Evolutionary conservation across 2,329 filamentous ascomycete genomes (phyloP).

Genomic region (Boeremia lycopersici): DNA sequence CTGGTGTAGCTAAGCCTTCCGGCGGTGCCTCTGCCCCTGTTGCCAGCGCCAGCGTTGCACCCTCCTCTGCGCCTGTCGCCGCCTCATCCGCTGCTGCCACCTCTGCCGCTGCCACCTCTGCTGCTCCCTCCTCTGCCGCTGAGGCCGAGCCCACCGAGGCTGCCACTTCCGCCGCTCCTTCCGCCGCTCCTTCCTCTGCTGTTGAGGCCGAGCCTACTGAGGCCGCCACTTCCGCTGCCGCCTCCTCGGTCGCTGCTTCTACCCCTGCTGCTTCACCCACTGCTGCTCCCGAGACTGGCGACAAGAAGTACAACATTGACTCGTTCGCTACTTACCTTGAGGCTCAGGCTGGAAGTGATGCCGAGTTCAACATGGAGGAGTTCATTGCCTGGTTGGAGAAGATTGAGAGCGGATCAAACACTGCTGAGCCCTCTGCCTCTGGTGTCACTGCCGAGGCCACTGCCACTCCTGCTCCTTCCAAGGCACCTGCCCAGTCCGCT

Average conservation of each 20-base stretch:
- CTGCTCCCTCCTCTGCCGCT: constrained; percentile 4
- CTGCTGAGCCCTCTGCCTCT: constrained; percentile 11
- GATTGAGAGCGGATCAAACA: constrained; percentile 12
- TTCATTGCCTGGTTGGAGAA: constrained; percentile 19
- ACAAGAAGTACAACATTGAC: constrained; percentile 12
- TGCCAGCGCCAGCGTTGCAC: constrained; percentile 20
- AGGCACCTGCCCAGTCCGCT: neutral
- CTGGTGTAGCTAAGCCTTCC: constrained; percentile 27
- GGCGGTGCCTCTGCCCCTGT: constrained; percentile 26
- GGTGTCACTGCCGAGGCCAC: constrained; percentile 3
- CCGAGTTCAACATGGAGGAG: constrained; percentile 12
- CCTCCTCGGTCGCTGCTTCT: constrained; percentile 12
- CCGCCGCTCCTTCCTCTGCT: constrained; percentile 3
- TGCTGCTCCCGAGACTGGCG: constrained; percentile 13
- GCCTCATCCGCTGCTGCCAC: constrained; percentile 9
- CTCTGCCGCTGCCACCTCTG: constrained; percentile 14
- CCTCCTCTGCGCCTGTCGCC: constrained; percentile 11
- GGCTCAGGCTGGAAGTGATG: constrained; percentile 14
- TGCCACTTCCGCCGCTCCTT: constrained; percentile 5
- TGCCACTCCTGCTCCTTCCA: neutral
- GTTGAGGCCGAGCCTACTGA: constrained; percentile 5
- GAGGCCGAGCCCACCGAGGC: constrained; percentile 6
- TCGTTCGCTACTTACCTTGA: constrained; percentile 8
- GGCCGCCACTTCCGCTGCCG: constrained; percentile 6
- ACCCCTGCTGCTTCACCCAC: constrained; percentile 18